phyloP scores from a whole-genome alignment of 192 early-diverging fungal genomes.

The Coemansia sp. region DNA sequence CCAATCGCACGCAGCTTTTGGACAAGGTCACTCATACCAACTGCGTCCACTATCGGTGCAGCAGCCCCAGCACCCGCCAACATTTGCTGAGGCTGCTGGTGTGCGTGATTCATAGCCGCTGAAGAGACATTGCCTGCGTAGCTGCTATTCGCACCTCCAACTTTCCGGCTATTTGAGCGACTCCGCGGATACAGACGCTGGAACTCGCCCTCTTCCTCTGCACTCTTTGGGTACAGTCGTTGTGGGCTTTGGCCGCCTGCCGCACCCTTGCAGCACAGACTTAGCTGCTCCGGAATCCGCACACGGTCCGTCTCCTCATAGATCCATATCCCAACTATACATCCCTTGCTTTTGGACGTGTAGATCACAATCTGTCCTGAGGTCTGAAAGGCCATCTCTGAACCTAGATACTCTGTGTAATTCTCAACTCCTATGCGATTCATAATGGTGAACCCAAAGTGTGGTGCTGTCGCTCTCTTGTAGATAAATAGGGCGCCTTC shows the following conservation, averaged over 20 bases:
- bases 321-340: slow-evolving; percentile 49
- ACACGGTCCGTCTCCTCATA: slow-evolving; percentile 47
- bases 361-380: slow-evolving; percentile 88
- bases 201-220: slow-evolving; percentile 44
- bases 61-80: background rate
- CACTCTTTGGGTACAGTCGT: slow-evolving; percentile 39
- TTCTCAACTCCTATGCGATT: slow-evolving; percentile 87
- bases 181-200: slow-evolving; percentile 47
- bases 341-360: slow-evolving; percentile 34
- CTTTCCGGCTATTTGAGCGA: slow-evolving; percentile 49
- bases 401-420: slow-evolving; percentile 64
- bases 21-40: slow-evolving; percentile 16
- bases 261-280: slow-evolving; percentile 35
- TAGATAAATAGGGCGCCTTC: slow-evolving; percentile 92
- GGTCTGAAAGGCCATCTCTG: slow-evolving; percentile 77
- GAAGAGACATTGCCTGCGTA: slow-evolving; percentile 16
- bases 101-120: slow-evolving; percentile 31
- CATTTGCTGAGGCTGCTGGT: slow-evolving; percentile 31
- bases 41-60: background rate
- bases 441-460: slow-evolving; percentile 82
- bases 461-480: slow-evolving; percentile 60
- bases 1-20: slow-evolving; percentile 53
- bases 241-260: slow-evolving; percentile 27
- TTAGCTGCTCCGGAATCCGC: slow-evolving; percentile 45
- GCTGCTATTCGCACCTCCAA: slow-evolving; percentile 8